Evolutionary conservation across 164 flowering plant genomes (phyloP), one percentile per base, ranked within the genome.

Genomic region (Vitis rupestris): DNA sequence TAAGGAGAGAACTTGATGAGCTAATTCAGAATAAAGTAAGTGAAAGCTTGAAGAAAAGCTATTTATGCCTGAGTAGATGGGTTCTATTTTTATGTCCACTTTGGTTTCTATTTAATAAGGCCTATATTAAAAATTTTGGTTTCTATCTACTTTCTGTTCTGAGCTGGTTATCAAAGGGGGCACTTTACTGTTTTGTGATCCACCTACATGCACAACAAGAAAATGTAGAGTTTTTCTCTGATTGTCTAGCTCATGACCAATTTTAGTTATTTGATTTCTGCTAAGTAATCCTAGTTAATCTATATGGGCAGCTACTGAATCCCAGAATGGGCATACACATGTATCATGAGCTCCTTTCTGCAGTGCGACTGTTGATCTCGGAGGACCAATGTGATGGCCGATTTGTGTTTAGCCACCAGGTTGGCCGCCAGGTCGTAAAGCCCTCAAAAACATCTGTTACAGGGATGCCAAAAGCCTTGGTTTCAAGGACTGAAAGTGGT

Each of bases 1-100:
- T 94, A 61, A 89, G 82, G 82, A 78, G 75, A 66, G 97, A 89
- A 75, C 85, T 94, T 69, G 94, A 92, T 27, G 90, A 92, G 63
- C 75, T 94, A 30, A 85, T 94, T 75, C 93, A 87, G 53, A 79
- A 47, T 14, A 94, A 92, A 76, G 97, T 90, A 79, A 79, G 92
- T 81, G 52, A 59, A 65, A 56, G 50, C 2, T 44, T 12, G 37
- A 64, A 8, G 56, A 3, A 23, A 64, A 63, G 10, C 44, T 50
- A 52, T 27, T 47, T 62, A 11, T 30, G 9, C 16, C 48, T 60
- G 44, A 37, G 44, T 37, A 6, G 44, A 37, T 37, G 7, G 44
- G 44, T 37, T 37, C 44, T 37, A 3, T 37, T 37, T 37, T 37
- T 6, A 37, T 37, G 4, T 37, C 6, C 44, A 37, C 44, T 37